A percentile compares a stretch with the other conserved stretches of the same genome.
Conservation (phyloP, 495 filamentous ascomycete species). For the Talaromyces borbonicus region DNA sequence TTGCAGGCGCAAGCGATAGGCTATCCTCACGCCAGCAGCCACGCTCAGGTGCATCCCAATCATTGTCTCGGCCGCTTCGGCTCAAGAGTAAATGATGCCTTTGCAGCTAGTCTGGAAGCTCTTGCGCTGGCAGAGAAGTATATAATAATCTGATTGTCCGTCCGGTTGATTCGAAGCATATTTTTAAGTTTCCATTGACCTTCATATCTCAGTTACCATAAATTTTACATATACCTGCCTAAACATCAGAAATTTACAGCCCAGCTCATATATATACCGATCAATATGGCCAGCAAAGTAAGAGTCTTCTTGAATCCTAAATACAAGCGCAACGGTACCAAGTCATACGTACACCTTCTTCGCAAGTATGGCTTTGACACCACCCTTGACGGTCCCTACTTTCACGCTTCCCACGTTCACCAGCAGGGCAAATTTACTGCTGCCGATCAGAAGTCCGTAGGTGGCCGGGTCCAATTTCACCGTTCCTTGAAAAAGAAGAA, state of each 20-base stretch:
- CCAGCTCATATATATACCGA: background rate
- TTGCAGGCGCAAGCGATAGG: too few species aligned
- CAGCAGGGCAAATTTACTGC: conserved; percentile 35
- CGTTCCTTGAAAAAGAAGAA: conserved; percentile 46
- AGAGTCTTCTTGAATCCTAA: conserved; percentile 47
- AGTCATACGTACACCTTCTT: conserved; percentile 62
- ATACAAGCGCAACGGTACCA: conserved; percentile 56
- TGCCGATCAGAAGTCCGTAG: conserved; percentile 21
- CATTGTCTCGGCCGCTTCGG: background rate
- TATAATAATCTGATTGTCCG: too few species aligned
- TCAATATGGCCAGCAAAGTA: conserved; percentile 32
- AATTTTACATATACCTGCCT: background rate
- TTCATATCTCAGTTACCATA: background rate
- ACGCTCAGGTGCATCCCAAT: background rate
- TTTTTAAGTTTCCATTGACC: background rate
- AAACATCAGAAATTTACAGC: background rate
- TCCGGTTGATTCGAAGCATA: background rate
- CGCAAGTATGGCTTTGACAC: conserved; percentile 63
- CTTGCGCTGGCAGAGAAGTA: too few species aligned
- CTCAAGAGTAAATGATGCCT: background rate
- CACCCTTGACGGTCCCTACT: conserved; percentile 61
- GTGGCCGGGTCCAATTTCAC: conserved; percentile 35
- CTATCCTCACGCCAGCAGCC: background rate
- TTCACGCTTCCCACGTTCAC: conserved; percentile 32
- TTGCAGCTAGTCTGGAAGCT: too few species aligned